Evolutionary conservation across 768 basidiomycete species (phyloP), one percentile per base, ranked within the genome.

Genomic region (Chalciporus sphaerocephalus): DNA sequence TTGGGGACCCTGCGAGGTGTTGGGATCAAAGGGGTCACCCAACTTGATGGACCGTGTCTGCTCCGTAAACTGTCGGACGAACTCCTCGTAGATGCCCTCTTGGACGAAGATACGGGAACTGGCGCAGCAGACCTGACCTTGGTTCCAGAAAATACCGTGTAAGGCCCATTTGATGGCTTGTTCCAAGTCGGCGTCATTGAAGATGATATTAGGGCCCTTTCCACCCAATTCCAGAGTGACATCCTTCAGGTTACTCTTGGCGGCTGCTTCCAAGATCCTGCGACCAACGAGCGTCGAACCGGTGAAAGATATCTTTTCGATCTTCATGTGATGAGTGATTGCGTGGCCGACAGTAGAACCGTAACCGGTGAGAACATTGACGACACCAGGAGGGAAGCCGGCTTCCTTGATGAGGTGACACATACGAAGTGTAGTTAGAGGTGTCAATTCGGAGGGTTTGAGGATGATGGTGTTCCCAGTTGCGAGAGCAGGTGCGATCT

Each of bases 231-330:
- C 80, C 46, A 81, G 67, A 20, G 79, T 75, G 36, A 79, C 75
- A 46, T 78, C 78, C 71, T 95, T 96, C 56, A 96, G 62, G 60
- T 95, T 96, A n/a, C n/a, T n/a, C n/a, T n/a, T n/a, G n/a, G n/a
- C n/a, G n/a, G n/a, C n/a, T n/a, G n/a, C n/a, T n/a, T 88, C 80
- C 74, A 91, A 73, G 59, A 95, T 75, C 54, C 81, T 82, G 10
- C 89, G 77, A 7, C 92, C 92, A 17, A 83, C 79, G 32, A 83
- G 69, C 2, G 88, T 89, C 48, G 84, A 86, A 2, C 91, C 91
- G 0, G 92, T 95, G 71, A 95, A 94, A 0, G 90, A 84, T 23
- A 92, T 67, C 65, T 88, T 89, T 42, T 79, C 73, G 51, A 90
- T 82, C 10, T 66, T 65, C 54, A 72, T 72, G 67, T 90, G 86